These are phyloP conservation scores for Neonectria punicea DNA, from an alignment of 2,329 filamentous ascomycete species.

Conservation along the genomic window DNA sequence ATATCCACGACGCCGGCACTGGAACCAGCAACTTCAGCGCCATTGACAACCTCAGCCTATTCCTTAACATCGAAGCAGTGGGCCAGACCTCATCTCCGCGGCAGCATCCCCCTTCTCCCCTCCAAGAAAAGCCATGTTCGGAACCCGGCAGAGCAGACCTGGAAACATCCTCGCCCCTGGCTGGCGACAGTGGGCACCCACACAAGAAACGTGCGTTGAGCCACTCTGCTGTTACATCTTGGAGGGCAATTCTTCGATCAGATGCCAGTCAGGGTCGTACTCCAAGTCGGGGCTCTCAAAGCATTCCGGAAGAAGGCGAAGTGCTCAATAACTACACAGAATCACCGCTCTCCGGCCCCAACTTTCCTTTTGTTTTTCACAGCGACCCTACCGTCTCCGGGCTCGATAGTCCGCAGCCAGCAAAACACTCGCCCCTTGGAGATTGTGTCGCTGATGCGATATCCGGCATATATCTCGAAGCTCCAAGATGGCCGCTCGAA, in stretches of 20 bases:
- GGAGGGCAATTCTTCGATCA: conserved; percentile 27
- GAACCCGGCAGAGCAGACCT: conserved; percentile 13
- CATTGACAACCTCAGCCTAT: conserved; percentile 15
- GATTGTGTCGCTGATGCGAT: conserved; percentile 33
- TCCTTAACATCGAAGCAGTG: conserved; percentile 7
- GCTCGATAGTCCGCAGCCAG: conserved; percentile 21
- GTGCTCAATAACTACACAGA: conserved; percentile 22
- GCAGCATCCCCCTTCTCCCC: conserved; percentile 2
- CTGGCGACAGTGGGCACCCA: conserved; percentile 23
- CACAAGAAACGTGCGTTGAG: conserved; percentile 38
- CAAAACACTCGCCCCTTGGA: conserved; percentile 20
- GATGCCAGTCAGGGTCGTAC: conserved; percentile 25
- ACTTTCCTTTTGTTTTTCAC: conserved; percentile 17
- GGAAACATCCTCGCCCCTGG: background rate
- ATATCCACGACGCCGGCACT: conserved; percentile 38
- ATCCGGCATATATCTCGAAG: conserved; percentile 37
- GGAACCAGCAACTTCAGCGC: conserved; percentile 26
- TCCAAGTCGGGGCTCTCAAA: conserved; percentile 29
- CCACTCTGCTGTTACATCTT: conserved; percentile 29
- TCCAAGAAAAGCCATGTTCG: conserved; percentile 6
- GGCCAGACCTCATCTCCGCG: conserved; percentile 27
- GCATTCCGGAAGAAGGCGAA: conserved; percentile 3
- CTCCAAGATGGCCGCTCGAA: conserved; percentile 35
- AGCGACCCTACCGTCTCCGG: conserved; percentile 19
- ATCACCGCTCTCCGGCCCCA: conserved; percentile 5